Evolutionary conservation across 495 filamentous ascomycete species (phyloP), one percentile per base, ranked within the genome.

Genomic region (Neurospora cerealis): DNA sequence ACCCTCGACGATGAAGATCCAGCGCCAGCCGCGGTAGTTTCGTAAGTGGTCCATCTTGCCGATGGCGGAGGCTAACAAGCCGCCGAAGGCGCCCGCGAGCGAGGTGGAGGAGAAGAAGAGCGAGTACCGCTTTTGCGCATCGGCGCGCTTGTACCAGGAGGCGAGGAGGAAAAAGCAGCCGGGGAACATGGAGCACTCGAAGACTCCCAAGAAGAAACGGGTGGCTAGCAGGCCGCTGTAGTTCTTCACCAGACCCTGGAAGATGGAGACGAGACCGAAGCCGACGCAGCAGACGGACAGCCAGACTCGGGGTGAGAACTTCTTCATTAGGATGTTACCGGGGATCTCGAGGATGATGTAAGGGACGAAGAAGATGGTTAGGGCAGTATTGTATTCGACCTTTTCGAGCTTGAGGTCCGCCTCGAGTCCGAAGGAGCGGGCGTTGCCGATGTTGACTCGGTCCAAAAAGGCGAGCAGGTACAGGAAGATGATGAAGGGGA

Each of bases 281-380:
- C 87, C 80, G 76, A 95, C 89, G 91, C 96, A 96, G 80, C 93
- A 96, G 69, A 85, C 71, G 0, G 91, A 89, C 54, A 96, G 80
- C 95, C 95, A 98, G 69, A 96, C 83, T 74, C 91, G 89, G 3
- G 95, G 95, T 73, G 88, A 91, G 74, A 97, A 84, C 74, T 88
- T 89, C 81, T 96, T 97, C 36, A 98, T 83, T 21, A 96, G 78
- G 71, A 97, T 89, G 78, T 98, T 98, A 70, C 92, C 93, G 3
- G 95, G 96, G 70, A 98, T 96, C 80, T 93, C 95, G 76, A 91
- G 91, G 69, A 95, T 75, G 75, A 97, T 87, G 79, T 97, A 98
- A 0, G 95, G 94, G 0, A 98, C 89, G 83, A 97, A 99, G 86
- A 98, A 97, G 75, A 97, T 95, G 32, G 89, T 90, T 73, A 97